These are phyloP conservation scores for Cutaneotrichosporon sp. DNA, from an alignment of 1,284 basidiomycete genomes.

Conservation along the genomic window DNA sequence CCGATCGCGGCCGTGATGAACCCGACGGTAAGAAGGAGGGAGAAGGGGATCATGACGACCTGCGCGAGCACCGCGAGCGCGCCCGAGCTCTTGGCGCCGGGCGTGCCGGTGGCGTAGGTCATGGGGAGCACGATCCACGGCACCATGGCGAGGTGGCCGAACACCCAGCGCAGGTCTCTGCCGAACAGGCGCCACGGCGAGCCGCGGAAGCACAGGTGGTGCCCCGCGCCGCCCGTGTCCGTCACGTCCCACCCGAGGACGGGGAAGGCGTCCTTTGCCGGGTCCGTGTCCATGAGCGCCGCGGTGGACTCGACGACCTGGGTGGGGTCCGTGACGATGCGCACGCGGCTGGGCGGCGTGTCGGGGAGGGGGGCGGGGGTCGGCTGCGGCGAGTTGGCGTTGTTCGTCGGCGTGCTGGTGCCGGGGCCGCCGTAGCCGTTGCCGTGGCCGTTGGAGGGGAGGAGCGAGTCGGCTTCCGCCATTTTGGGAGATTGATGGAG, in stretches of 20 bases:
- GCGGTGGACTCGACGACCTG: neutral
- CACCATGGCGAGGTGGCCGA: slow-evolving; percentile 17
- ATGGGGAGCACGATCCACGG: slow-evolving; percentile 26
- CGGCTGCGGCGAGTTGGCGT: neutral
- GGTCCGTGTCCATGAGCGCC: neutral
- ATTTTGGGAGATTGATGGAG: neutral
- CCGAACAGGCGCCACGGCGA: slow-evolving; percentile 12
- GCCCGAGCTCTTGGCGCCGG: neutral
- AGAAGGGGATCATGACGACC: slow-evolving; percentile 22
- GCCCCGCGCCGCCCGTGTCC: neutral
- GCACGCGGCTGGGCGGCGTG: neutral
- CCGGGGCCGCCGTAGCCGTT: neutral
- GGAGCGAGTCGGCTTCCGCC: neutral
- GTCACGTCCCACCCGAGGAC: slow-evolving; percentile 22
- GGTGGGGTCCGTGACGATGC: neutral
- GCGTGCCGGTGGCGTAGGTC: neutral
- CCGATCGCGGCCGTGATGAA: slow-evolving; percentile 14
- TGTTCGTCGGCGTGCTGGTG: neutral
- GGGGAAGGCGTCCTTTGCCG: neutral
- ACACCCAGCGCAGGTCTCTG: slow-evolving; percentile 22
- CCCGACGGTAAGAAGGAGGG: slow-evolving; percentile 25
- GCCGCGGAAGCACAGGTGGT: slow-evolving; percentile 12
- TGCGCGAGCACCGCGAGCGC: slow-evolving; percentile 13
- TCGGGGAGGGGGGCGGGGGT: neutral
- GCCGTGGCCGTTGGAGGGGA: neutral